A percentile compares a stretch with the other conserved stretches of the same genome.
Conservation (phyloP, 306 rosid genomes). For the Prunus mira region DNA sequence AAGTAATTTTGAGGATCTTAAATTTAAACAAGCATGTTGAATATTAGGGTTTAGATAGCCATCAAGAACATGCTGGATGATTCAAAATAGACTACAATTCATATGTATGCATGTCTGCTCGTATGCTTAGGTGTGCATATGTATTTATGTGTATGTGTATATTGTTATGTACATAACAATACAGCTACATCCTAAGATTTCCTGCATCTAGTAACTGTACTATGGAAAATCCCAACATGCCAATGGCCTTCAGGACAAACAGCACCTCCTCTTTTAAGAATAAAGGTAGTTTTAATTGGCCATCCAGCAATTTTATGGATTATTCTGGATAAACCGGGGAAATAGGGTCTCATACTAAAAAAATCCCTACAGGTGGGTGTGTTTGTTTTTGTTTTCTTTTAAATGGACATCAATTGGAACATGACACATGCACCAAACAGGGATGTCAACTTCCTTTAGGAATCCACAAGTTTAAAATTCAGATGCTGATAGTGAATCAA, state of each 20-base stretch:
- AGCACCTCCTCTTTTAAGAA: neutral
- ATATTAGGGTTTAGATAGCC: no score
- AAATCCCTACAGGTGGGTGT: neutral
- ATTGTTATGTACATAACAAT: neutral
- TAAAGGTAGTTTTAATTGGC: neutral
- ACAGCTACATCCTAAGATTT: neutral
- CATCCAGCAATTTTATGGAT: neutral
- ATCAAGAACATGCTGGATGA: neutral
- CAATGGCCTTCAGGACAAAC: neutral
- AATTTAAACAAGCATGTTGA: neutral
- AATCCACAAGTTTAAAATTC: constrained; percentile 18
- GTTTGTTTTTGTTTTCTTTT: neutral
- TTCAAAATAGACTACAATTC: neutral
- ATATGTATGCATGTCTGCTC: neutral
- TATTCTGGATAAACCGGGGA: neutral
- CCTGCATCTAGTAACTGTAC: neutral
- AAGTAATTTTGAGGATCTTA: neutral
- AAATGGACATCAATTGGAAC: neutral
- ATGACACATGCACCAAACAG: neutral
- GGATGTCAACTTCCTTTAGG: constrained; percentile 6
- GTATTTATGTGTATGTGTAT: neutral
- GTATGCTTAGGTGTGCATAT: neutral
- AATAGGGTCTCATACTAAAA: neutral
- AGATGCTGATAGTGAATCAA: constrained; percentile 1
- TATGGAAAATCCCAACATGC: neutral